Base-by-base conservation (phyloP, 2,329 filamentous ascomycete species). In the Phyllosticta citribraziliensis region DNA sequence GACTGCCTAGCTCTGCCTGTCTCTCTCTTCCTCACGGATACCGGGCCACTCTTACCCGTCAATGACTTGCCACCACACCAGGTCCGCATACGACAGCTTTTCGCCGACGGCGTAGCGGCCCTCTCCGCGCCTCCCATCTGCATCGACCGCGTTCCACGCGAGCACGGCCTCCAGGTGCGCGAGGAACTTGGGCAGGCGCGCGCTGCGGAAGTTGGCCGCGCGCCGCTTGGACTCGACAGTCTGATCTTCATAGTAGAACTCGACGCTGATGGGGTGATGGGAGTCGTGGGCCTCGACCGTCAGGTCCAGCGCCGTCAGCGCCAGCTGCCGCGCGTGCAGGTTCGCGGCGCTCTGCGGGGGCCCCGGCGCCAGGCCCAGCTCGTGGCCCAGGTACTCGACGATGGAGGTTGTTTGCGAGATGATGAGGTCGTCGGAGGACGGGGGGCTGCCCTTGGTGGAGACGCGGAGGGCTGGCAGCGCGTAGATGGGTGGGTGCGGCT, bases 361-460 rank as follows among this genome's bases (percentile, higher is more conserved):
- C 5, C 40, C 40, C 14, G 40, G 40, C 22, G 60, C 52, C 22
- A 57, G 24, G 1, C 75, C 74, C 1, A 77, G 75, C 2, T 79
- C 78, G 0, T 78, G 80, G 0, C 82, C 87, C 0, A 93, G 77
- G 71, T 91, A 93, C 8, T 84, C 72, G 17, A 92, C 77, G 66
- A 93, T 91, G 70, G 86, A 89, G 47, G 88, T 78, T 1, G 86
- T 88, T 74, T 93, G 89, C 69, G 75, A 80, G 66, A 93, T 79
- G 52, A 84, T 52, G 6, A 91, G 73, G 63, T 84, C 85, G 64
- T 86, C 79, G 63, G 72, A 73, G 52, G 22, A 22, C 2, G 22
- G 22, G 22, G 22, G 3, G 25, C 78, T 81, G 27, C 75, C 75
- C 8, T 47, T 8, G 40, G 40, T 17, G 2, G 73, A 70, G 40